Base-by-base conservation (phyloP, 768 basidiomycete species). In the Amanita brunnescens region DNA sequence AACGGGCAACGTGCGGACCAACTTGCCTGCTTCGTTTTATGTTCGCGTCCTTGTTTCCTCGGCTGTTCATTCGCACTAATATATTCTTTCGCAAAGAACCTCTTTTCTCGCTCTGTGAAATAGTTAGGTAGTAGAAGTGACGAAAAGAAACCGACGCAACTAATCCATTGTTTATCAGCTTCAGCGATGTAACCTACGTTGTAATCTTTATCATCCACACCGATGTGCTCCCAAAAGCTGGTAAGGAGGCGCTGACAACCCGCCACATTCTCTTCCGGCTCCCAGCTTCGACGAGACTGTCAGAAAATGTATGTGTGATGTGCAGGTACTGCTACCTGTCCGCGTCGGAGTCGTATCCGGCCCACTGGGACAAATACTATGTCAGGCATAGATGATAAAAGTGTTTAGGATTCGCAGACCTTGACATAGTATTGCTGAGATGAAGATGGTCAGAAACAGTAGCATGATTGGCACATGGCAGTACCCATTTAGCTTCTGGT, bases 221-320 rank as follows among this genome's bases (percentile, higher is more conserved):
- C 84, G 16, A 87, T 57, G 47, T 83, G 72, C 5, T 64, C 60
- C 81, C 81, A 84, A 61, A 88, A 88, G 54, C 79, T 80, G n/a
- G 62, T 54, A 21, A 86, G 64, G 13, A 88, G 69, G 16, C 80
- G 73, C 13, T 74, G 64, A 59, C 86, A 88, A 23, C 72, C 67
- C 32, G 61, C 56, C 12, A 88, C 70, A 59, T 88, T 85, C 6
- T 64, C 65, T 46, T 71, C 65, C 9, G 86, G 86, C 53, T 87
- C 86, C 85, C 85, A 87, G 57, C 86, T 87, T 21, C n/a, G 54
- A 13, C 55, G 18, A 24, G 38, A 55, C 33, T n/a, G 26, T 49
- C 44, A 52, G 29, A 23, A 20, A 37, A 33, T 34, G n/a, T 5
- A 29, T 47, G 38, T 5, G 12, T 35, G n/a, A 14, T 16, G 48